Evolutionary conservation across 352 stramenopile species (phyloP).

Genomic region (Phytophthora nicotianae): DNA sequence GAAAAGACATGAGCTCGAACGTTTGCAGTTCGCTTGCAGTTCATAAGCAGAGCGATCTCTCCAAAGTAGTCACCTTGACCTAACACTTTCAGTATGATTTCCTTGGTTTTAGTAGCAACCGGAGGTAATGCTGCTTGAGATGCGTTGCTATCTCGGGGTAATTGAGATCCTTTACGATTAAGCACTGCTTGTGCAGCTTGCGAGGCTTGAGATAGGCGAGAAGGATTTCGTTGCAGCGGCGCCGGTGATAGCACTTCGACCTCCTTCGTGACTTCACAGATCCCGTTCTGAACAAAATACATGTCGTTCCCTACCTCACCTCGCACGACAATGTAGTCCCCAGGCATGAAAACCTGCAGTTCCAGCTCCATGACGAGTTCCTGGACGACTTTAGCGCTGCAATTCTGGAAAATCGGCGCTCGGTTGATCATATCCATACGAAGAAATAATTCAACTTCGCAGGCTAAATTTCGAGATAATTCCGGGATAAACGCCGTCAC

Average conservation of each 20-base stretch:
- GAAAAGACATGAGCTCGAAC: constrained; percentile 75
- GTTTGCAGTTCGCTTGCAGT: constrained; percentile 85
- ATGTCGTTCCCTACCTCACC: constrained; percentile 88
- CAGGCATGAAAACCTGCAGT: constrained; percentile 85
- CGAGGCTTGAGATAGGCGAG: constrained; percentile 18
- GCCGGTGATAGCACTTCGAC: constrained; percentile 23
- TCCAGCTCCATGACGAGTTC: constrained; percentile 85
- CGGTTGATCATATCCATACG: constrained; percentile 90
- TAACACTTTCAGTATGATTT: constrained; percentile 72
- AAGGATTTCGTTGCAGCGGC: constrained; percentile 3
- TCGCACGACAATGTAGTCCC: constrained; percentile 83
- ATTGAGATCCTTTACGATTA: constrained; percentile 1
- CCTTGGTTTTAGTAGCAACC: constrained; percentile 34
- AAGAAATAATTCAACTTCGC: constrained; percentile 84
- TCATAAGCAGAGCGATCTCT: constrained; percentile 83
- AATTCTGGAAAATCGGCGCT: constrained; percentile 83
- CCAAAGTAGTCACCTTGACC: constrained; percentile 83
- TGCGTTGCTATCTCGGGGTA: constrained; percentile 12
- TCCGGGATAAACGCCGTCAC: constrained; percentile 82
- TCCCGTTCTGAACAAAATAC: constrained; percentile 86
- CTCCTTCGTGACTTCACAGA: constrained; percentile 87
- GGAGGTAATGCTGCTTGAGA: constrained; percentile 9
- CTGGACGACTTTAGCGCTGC: constrained; percentile 82
- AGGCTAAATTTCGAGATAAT: constrained; percentile 78
- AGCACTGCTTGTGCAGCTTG: constrained; percentile 23